Conservation (phyloP, 1,139 yeast genomes). For the Pichia sp. region DNA sequence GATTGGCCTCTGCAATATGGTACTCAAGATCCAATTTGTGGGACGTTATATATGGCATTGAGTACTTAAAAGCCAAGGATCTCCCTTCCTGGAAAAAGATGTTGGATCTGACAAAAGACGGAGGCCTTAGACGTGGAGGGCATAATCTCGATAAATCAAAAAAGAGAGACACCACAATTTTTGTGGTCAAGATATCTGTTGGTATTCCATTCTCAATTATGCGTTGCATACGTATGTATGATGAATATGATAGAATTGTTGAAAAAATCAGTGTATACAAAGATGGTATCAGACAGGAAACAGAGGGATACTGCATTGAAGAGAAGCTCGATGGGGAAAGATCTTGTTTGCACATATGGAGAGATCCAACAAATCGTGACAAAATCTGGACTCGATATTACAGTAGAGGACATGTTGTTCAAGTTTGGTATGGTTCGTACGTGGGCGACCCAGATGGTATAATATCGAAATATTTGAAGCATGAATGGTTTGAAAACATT, state of each 20-base stretch:
- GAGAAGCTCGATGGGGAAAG: constrained; percentile 96
- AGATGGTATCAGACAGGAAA: constrained; percentile 31
- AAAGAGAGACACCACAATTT: constrained; percentile 32
- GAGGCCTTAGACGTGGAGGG: neutral
- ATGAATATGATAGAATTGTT: constrained; percentile 47
- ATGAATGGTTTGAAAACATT: constrained; percentile 21
- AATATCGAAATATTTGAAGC: constrained; percentile 36
- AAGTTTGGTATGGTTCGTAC: constrained; percentile 69
- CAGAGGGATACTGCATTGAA: constrained; percentile 62
- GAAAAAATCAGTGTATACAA: constrained; percentile 7
- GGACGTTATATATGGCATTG: constrained; percentile 55
- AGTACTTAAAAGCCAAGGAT: constrained; percentile 34
- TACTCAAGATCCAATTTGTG: constrained; percentile 54
- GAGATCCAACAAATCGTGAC: constrained; percentile 34
- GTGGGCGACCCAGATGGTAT: constrained; percentile 47
- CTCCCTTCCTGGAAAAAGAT: constrained; percentile 60
- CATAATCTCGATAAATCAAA: constrained; percentile 35
- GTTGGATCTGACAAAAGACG: constrained; percentile 62
- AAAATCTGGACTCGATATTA: constrained; percentile 48
- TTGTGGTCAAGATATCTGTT: constrained; percentile 12
- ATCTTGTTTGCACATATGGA: constrained; percentile 62
- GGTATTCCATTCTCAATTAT: constrained; percentile 63
- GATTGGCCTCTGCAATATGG: constrained; percentile 14
- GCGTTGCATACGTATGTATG: constrained; percentile 51
- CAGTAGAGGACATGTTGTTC: constrained; percentile 70